These are phyloP conservation scores for Fusarium staphyleae DNA, from an alignment of 2,329 filamentous ascomycete species.

Conservation along the genomic window DNA sequence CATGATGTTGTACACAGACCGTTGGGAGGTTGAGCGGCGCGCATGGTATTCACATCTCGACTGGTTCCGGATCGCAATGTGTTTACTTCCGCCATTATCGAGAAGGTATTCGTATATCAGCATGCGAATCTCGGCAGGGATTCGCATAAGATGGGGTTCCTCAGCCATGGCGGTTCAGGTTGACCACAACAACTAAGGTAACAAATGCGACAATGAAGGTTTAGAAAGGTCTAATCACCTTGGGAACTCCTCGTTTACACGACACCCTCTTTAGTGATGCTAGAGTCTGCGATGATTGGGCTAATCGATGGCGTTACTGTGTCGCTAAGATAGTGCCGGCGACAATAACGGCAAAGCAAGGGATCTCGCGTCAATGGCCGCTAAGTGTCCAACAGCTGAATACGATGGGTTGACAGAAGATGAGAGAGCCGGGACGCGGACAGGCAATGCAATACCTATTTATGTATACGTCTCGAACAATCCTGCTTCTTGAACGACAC, in stretches of 20 bases:
- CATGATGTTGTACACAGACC: constrained; percentile 52
- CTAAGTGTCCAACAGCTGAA: neutral
- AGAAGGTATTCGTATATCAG: constrained; percentile 55
- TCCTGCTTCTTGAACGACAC: neutral
- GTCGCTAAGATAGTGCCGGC: constrained; percentile 16
- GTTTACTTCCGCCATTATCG: constrained; percentile 48
- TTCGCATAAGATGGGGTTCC: constrained; percentile 42
- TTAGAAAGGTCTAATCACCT: neutral
- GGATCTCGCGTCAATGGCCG: constrained; percentile 33
- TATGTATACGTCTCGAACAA: constrained; percentile 20
- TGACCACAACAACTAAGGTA: neutral
- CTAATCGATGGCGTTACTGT: constrained; percentile 12
- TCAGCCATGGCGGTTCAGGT: constrained; percentile 27
- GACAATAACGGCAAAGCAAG: constrained; percentile 17
- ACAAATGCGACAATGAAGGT: neutral
- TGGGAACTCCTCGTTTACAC: constrained; percentile 2
- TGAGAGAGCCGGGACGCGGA: neutral
- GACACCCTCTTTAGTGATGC: constrained; percentile 15
- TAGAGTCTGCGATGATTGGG: constrained; percentile 15
- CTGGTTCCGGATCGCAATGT: constrained; percentile 52
- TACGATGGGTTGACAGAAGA: constrained; percentile 1
- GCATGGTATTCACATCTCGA: constrained; percentile 37
- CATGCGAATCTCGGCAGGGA: constrained; percentile 53
- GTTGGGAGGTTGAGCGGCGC: constrained; percentile 27
- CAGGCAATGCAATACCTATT: constrained; percentile 22